These are phyloP conservation scores for Takashimella tepidaria DNA, from an alignment of 1,284 basidiomycete genomes.

Conservation along the genomic window DNA sequence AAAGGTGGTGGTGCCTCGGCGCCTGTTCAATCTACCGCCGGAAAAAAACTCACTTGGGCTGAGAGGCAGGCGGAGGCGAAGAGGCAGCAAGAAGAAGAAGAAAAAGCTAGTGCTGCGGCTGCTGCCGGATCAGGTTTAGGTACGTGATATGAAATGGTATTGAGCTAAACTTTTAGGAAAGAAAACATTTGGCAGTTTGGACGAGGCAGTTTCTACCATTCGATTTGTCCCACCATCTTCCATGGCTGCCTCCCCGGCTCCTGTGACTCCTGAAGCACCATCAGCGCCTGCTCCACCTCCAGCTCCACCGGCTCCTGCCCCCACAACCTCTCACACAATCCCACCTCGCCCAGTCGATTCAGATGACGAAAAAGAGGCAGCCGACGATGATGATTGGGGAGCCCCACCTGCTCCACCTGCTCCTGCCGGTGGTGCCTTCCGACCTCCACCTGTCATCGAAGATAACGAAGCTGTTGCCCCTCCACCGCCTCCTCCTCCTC, in stretches of 20 bases:
- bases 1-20: constrained; percentile 21
- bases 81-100: constrained; percentile 76
- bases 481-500: constrained; percentile 27
- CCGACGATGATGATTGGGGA: constrained; percentile 38
- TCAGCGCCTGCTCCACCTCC: constrained; percentile 38
- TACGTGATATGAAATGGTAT: too few relatives aligned
- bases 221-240: too few relatives aligned
- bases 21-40: constrained; percentile 17
- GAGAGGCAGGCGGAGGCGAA: constrained; percentile 82
- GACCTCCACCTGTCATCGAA: constrained; percentile 22
- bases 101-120: constrained; percentile 60
- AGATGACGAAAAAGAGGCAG: constrained; percentile 32
- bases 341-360: constrained; percentile 29
- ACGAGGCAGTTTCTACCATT: neutral
- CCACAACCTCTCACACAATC: constrained; percentile 11
- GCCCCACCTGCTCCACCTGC: constrained; percentile 31
- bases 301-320: constrained; percentile 27
- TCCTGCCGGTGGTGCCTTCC: constrained; percentile 23
- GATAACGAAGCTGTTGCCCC: constrained; percentile 20
- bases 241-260: constrained; percentile 15
- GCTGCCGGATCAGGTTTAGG: constrained; percentile 47
- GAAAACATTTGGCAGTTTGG: constrained; percentile 19
- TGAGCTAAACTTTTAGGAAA: too few relatives aligned
- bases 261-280: constrained; percentile 34
- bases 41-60: constrained; percentile 82